These are phyloP conservation scores for Phytophthora ohioensis DNA, from an alignment of 352 stramenopile species.

Conservation along the genomic window DNA sequence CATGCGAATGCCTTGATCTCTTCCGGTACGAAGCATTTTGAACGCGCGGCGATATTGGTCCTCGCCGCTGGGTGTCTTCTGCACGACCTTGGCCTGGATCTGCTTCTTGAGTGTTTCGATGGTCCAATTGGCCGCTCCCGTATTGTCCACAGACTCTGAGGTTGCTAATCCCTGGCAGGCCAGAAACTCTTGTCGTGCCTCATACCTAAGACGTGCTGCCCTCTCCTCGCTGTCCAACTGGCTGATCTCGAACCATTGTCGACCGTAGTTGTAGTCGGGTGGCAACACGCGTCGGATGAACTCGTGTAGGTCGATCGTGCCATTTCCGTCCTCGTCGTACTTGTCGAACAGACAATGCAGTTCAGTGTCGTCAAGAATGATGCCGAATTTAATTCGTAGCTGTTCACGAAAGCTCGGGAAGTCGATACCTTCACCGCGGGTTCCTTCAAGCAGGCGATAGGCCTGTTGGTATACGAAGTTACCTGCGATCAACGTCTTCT, in stretches of 20 bases:
- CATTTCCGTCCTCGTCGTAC: conserved; percentile 84
- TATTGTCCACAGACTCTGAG: conserved; percentile 50
- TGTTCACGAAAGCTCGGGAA: conserved; percentile 80
- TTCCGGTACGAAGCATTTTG: conserved; percentile 78
- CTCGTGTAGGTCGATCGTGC: conserved; percentile 84
- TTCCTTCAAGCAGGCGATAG: conserved; percentile 81
- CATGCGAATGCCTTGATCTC: conserved; percentile 74
- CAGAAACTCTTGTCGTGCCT: conserved; percentile 76
- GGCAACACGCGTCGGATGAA: conserved; percentile 84
- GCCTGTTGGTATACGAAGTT: conserved; percentile 90
- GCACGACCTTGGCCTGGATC: conserved; percentile 82
- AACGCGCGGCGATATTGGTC: conserved; percentile 84
- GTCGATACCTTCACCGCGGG: conserved; percentile 80
- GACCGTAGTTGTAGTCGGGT: conserved; percentile 77
- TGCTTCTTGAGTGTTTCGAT: conserved; percentile 71
- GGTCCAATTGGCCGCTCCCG: conserved; percentile 65
- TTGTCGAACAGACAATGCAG: conserved; percentile 85
- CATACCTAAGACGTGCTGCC: conserved; percentile 55
- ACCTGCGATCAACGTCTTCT: conserved; percentile 85
- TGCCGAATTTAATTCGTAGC: conserved; percentile 80
- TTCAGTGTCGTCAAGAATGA: conserved; percentile 79
- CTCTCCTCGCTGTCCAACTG: conserved; percentile 77
- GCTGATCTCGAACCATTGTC: conserved; percentile 80
- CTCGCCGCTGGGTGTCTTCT: conserved; percentile 79
- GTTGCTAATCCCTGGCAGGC: conserved; percentile 14